Percentiles rank a stretch among this genome's conserved stretches.
Evolutionary conservation across 768 basidiomycete genomes (phyloP).

Genomic region (Gloeopeniophorella convolvens): DNA sequence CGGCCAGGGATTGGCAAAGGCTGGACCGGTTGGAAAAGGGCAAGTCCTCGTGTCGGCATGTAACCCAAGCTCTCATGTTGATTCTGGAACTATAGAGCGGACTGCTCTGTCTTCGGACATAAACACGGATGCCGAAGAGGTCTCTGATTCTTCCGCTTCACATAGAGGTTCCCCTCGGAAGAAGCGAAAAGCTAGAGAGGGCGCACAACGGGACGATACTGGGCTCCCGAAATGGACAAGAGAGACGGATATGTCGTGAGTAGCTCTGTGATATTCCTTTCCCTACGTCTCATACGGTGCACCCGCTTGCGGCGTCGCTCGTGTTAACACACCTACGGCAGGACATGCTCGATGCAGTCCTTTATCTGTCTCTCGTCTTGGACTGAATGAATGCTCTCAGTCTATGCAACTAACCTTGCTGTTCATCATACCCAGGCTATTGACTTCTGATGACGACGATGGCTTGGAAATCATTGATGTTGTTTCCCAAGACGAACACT

Average conservation of each 20-base stretch:
- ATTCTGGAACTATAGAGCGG: conserved; percentile 9
- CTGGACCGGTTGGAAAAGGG: conserved; percentile 53
- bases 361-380: not conserved
- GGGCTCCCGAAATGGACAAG: conserved; percentile 20
- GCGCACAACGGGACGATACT: conserved; percentile 9
- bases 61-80: not conserved
- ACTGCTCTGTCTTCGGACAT: not conserved
- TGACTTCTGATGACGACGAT: conserved; percentile 41
- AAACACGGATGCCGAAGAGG: conserved; percentile 24
- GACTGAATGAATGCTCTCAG: not conserved
- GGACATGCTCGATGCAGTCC: not conserved
- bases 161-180: conserved; percentile 19
- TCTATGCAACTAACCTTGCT: not conserved
- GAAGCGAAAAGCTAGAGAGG: conserved; percentile 14
- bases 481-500: conserved; percentile 21
- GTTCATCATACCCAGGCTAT: conserved; percentile 23
- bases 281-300: not conserved
- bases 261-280: not conserved
- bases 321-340: not conserved
- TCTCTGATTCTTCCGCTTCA: conserved; percentile 2
- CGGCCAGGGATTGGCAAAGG: conserved; percentile 50
- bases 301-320: not conserved
- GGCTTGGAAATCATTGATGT: conserved; percentile 36
- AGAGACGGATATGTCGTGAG: conserved; percentile 14
- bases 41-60: conserved; percentile 26